phyloP scores from a whole-genome alignment of 2,329 filamentous ascomycete genomes.

The Fusarium phyllophilum region DNA sequence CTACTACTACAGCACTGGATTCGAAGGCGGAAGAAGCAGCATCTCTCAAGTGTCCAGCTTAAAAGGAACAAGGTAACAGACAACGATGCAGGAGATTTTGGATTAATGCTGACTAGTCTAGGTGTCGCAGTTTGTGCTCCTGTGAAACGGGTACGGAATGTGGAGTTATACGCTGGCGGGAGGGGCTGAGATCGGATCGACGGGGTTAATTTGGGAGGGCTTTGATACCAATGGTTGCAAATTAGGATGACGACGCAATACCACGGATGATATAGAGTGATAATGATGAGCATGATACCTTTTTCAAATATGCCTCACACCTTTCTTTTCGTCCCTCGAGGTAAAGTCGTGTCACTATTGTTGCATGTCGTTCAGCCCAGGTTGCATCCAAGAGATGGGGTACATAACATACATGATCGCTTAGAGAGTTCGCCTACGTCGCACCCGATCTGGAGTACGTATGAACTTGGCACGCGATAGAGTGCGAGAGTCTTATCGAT shows the following conservation, averaged over 20 bases:
- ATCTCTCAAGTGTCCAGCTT: neutral
- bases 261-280: no score
- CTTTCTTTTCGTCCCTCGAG: neutral
- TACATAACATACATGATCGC: neutral
- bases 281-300: neutral
- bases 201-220: no score
- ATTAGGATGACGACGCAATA: neutral
- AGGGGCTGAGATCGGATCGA: neutral
- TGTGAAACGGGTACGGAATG: neutral
- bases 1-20: neutral
- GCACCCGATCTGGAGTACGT: neutral
- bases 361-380: neutral
- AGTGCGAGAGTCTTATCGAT: neutral
- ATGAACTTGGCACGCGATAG: neutral
- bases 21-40: neutral
- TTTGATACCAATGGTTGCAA: neutral
- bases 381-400: neutral
- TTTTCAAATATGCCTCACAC: neutral
- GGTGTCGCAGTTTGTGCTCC: neutral
- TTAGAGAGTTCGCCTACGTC: neutral
- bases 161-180: neutral
- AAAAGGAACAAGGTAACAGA: accelerated
- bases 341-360: neutral
- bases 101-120: neutral
- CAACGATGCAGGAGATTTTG: constrained; percentile 42